Conservation (phyloP, 1,139 yeast species). For the Kodamaea alishanica region DNA sequence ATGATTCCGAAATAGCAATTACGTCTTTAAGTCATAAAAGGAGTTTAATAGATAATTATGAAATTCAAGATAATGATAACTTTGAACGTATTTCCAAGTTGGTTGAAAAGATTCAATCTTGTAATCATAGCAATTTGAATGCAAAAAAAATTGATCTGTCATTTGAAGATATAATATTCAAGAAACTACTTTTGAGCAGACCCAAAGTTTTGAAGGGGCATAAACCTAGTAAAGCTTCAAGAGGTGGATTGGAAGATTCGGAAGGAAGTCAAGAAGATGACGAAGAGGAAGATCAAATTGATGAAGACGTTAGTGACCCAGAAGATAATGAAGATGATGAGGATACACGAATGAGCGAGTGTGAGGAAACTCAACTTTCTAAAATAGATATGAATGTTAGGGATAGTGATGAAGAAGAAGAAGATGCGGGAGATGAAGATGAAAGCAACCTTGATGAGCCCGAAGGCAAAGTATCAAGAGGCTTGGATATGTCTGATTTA, state of each 20-base stretch:
- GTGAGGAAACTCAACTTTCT: not conserved
- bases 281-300: slow-evolving; percentile 2
- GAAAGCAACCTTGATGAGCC: slow-evolving; percentile 29
- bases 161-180: slow-evolving; percentile 20
- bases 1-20: not conserved
- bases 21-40: not conserved
- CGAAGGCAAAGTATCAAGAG: slow-evolving; percentile 13
- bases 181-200: slow-evolving; percentile 14
- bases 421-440: slow-evolving; percentile 15
- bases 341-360: slow-evolving; percentile 14
- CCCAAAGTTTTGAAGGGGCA: slow-evolving; percentile 1
- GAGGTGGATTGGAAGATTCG: too few relatives aligned
- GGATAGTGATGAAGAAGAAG: slow-evolving; percentile 15
- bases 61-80: slow-evolving; percentile 11
- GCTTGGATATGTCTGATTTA: slow-evolving; percentile 16
- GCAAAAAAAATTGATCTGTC: slow-evolving; percentile 15
- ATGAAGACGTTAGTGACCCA: not conserved
- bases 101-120: slow-evolving; percentile 12
- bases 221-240: not conserved
- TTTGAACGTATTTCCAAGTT: slow-evolving; percentile 11
- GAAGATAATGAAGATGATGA: slow-evolving; percentile 10
- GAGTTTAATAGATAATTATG: slow-evolving; percentile 11
- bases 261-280: slow-evolving; percentile 1
- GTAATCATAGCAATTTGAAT: slow-evolving; percentile 3
- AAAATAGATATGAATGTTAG: slow-evolving; percentile 1